phyloP scores from a whole-genome alignment of 306 rosid genomes.

The Prunus campanulata region DNA sequence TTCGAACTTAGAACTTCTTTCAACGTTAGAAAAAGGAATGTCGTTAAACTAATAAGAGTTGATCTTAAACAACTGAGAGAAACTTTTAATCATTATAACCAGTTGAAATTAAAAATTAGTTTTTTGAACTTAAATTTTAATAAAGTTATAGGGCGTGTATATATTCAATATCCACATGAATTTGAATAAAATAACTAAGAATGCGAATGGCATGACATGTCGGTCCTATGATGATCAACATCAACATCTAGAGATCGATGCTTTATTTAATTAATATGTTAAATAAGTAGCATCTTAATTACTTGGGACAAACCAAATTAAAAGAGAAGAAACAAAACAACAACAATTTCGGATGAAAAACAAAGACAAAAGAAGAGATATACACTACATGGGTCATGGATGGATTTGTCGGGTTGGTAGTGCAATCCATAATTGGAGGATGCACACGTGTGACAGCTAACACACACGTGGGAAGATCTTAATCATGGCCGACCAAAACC shows the following conservation, averaged over 20 bases:
- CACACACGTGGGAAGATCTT: neutral
- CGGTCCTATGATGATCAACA: neutral
- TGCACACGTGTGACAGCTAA: conserved; percentile 23
- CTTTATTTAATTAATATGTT: neutral
- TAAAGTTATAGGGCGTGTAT: neutral
- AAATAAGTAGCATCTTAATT: neutral
- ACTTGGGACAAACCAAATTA: neutral
- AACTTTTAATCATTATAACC: no score
- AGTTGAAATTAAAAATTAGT: no score
- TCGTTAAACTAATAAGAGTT: no score
- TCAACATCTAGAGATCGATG: neutral
- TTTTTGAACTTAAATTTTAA: neutral
- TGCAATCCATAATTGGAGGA: conserved; percentile 11
- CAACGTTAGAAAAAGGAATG: accelerated
- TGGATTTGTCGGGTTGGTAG: neutral
- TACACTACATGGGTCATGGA: no score
- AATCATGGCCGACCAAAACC: conserved; percentile 14
- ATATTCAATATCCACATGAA: neutral
- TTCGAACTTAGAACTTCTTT: no score
- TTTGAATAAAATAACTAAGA: neutral
- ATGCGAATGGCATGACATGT: neutral
- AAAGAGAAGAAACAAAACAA: neutral
- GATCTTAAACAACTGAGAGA: no score
- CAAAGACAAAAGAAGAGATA: neutral
- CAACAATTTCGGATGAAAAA: neutral